Evolutionary conservation across 23 red algal genomes (phyloP), one percentile per base, ranked within the genome.

Genomic region (Gracilariopsis chorda): DNA sequence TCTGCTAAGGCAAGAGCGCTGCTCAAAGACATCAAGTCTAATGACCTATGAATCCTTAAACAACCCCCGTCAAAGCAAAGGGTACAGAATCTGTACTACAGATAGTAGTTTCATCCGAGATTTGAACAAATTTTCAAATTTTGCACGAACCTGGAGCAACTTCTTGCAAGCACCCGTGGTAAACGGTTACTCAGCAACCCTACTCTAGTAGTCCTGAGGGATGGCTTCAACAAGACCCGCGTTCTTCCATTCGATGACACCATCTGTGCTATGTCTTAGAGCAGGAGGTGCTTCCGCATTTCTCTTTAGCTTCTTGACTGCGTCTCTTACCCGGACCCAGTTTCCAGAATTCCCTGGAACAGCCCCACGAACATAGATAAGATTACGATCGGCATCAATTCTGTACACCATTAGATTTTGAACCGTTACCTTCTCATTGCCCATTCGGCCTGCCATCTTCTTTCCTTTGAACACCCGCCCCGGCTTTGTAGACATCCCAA

Each of bases 391-490:
- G 13, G 36, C 42, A 79, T 98, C 96, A 10, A 98, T 47, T 7
- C 96, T 78, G n/a, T 87, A 78, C 43, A 98, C 80, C 82, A 80
- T 81, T 63, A 98, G 72, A 63, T 76, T 93, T 44, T 90, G 81
- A 12, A 98, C 92, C 1, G 92, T 95, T 7, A 65, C 72, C 36
- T 64, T 47, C 4, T 91, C 83, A 43, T 92, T 88, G 36, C 97
- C 97, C 97, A 99, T 99, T 7, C 82, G 80, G 13, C 97, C 97
- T 24, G 97, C 93, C 97, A 99, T 99, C 81, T 95, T 95, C 70
- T 94, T 96, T 3, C 97, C 97, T 59, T 85, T 90, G 19, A 87
- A 92, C 71, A 92, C 87, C 14, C 89, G 64, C 2, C 91, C 92
- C 25, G 90, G 87, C 33, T 81, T 86, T 25, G 83, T 88, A 8